Evolutionary conservation across 1,284 basidiomycete genomes (phyloP), one percentile per base, ranked within the genome.

Genomic region (Erythrobasidium hasegawianum): DNA sequence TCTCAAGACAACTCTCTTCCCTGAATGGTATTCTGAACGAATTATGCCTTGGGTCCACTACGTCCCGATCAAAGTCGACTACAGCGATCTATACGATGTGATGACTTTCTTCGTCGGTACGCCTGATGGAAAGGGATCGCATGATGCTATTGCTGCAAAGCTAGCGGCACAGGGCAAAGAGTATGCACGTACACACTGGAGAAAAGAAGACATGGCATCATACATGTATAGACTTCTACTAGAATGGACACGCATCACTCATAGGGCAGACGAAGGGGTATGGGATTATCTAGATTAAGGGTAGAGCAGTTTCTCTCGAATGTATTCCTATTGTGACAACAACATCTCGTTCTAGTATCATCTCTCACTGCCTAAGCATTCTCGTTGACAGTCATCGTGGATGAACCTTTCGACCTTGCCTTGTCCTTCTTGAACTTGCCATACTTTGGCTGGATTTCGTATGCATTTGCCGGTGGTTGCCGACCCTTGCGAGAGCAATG

Each of bases 1-100:
- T 13, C 83, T 87, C 75, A 87, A 86, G 73, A 77, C 82, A 3
- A 86, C 84, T 0, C 79, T 83, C 39, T 86, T 85, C 71, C 84
- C 83, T 0, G 85, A 86, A 75, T 87, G 73, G 72, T 69, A 69
- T 54, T 53, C 67, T 1, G 72, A 71, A 29, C 69, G 67, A 1
- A 66, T 74, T 40, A 69, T 72, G 64, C 73, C 73, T 3, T 75
- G 72, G 72, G 59, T 74, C 1, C 73, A 74, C 38, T 69, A 67
- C 18, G 69, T 75, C 1, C 81, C 80, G 7, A 73, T 80, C 57
- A 76, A 79, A 68, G 70, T 78, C 33, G 80, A 82, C 72, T 81
- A 81, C 59, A 76, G 78, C 10, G 81, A 82, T 67, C 70, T 82
- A 2, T 81, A 78, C 75, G 75, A 79, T 62, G 75, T 80, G 55